Evolutionary conservation across 1,284 basidiomycete species (phyloP).

Genomic region (Moniliophthora roreri): DNA sequence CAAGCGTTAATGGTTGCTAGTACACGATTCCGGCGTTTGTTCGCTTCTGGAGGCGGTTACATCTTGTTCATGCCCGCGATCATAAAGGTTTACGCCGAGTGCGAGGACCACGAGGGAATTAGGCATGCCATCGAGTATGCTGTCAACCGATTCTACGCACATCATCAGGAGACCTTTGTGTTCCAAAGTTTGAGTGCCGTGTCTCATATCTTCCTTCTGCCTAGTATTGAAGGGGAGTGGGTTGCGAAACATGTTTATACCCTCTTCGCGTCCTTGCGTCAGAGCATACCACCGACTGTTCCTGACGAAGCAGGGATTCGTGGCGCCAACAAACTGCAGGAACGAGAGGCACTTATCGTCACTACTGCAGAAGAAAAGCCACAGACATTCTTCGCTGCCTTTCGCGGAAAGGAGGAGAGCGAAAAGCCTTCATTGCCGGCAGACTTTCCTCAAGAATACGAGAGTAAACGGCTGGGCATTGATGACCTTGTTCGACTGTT

Average conservation of each 20-base stretch:
- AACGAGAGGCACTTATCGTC: constrained; percentile 71
- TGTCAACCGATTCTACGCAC: constrained; percentile 69
- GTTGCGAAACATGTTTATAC: constrained; percentile 51
- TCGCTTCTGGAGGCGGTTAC: constrained; percentile 72
- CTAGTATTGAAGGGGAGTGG: constrained; percentile 47
- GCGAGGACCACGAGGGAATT: constrained; percentile 53
- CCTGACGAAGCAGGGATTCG: constrained; percentile 69
- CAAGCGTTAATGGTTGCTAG: constrained; percentile 70
- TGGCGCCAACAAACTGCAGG: constrained; percentile 64
- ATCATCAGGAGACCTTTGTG: constrained; percentile 75
- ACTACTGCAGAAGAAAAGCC: constrained; percentile 67
- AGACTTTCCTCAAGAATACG: constrained; percentile 61
- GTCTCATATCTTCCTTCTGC: constrained; percentile 52
- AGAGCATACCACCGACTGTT: constrained; percentile 34
- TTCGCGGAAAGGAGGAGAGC: constrained; percentile 36
- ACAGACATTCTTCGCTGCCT: constrained; percentile 57
- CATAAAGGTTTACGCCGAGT: constrained; percentile 66
- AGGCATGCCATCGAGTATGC: constrained; percentile 73
- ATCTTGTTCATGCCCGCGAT: constrained; percentile 70
- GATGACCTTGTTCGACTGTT: constrained; percentile 74
- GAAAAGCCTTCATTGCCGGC: constrained; percentile 38
- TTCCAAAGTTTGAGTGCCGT: constrained; percentile 73
- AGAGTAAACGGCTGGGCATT: constrained; percentile 54
- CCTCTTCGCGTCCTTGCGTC: constrained; percentile 56
- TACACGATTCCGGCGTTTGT: constrained; percentile 74